Evolutionary conservation across 2,329 filamentous ascomycete species (phyloP), one percentile per base, ranked within the genome.

Genomic region (Fusarium nelsonii): DNA sequence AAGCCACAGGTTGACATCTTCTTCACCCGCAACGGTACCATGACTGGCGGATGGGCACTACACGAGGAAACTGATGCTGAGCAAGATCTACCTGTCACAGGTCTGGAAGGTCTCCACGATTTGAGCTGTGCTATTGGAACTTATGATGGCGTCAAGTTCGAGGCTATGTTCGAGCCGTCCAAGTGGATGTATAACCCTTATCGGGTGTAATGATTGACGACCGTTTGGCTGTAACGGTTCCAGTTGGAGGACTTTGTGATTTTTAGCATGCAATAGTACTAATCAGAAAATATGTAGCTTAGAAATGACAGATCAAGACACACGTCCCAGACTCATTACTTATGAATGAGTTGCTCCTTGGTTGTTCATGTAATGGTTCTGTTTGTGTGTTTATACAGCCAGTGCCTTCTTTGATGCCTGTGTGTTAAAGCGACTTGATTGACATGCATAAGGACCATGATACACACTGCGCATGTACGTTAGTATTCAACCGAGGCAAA

Each of bases 101-200:
- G 92, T 0, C 78, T 95, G 48, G 89, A 92, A 75, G 92, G 92
- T 0, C 85, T 87, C 51, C 87, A 91, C 71, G 92, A 95, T 76
- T 68, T 94, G 58, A 89, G 88, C 73, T 90, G 88, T 16, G 88
- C 91, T 1, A 83, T 96, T 45, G 92, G 92, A 2, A 85, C 89
- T 14, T 94, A 90, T 77, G 89, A 90, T 4, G 83, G 80, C n/a
- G 87, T 91, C 2, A 84, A 85, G 48, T 90, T 92, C 69, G 91
- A 93, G 78, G 85, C 91, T 11, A 81, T 88, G 9, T 89, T 92
- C 73, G 84, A 87, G 44, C 84, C 85, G 26, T 80, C 78, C 8
- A 81, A 81, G 76, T 92, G 90, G 90, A 70, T 84, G 76, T 91
- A 86, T 57, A 72, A 73, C 58, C 73, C 73, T 16, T 65, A 71